Evolutionary conservation across 805 yeast genomes (phyloP), one percentile per base, ranked within the genome.

Genomic region (Yamadazyma paraphyllophila): DNA sequence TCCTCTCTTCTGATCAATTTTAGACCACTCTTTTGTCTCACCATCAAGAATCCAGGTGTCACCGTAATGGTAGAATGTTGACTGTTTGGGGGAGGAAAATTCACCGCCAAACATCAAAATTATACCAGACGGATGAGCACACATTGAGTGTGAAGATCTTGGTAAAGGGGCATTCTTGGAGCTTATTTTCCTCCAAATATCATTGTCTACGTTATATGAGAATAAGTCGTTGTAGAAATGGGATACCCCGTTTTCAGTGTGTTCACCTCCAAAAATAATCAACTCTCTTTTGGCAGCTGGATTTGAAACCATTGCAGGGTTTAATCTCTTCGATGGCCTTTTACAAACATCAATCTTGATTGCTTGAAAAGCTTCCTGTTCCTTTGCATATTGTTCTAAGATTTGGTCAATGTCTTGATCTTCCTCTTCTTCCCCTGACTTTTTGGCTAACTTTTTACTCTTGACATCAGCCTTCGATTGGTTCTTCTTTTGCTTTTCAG

Each of bases 11-110:
- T 71, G 68, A 45, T 92, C 98, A 4, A 90, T 69, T 58, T 91
- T 90, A 16, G 86, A 74, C 98, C 98, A 92, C 65, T 90, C 96
- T 57, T 87, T 89, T 13, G 85, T 73, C 27, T 77, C 81, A 1
- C 91, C 79, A 58, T 94, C 98, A 48, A 92, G 70, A 39, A 92
- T 75, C 99, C 99, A 92, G 3, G 97, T 85, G 60, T 92, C 99
- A 13, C 96, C 92, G 62, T 88, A 92, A 65, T 92, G 99, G 63
- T 94, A 94, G 65, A 92, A 92, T 0, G 97, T 89, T 41, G 88
- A 81, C 63, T 92, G 99, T 57, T 92, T 92, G 3, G 98, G 98
- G 12, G 96, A 87, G 1, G 97, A 88, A 57, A 94, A 92, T 66
- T 92, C 99, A 57, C 99, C 99, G 41, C 98, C 99, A 67, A 89